phyloP scores from a whole-genome alignment of 2,329 filamentous ascomycete genomes.

The Penicillium thymicola region DNA sequence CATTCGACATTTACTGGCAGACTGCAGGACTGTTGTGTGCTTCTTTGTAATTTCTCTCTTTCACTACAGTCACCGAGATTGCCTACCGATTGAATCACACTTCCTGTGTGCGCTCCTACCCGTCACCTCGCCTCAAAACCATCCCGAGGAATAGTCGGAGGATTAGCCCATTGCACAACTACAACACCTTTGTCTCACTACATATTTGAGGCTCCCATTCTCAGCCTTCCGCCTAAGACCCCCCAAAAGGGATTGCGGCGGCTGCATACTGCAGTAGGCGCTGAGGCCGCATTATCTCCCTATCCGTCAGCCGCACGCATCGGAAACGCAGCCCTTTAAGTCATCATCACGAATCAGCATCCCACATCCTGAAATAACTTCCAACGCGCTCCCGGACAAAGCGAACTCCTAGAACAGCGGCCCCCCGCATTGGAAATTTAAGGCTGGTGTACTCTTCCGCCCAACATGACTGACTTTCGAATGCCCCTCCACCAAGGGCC shows the following conservation, averaged over 20 bases:
- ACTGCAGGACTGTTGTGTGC: neutral
- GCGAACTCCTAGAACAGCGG: neutral
- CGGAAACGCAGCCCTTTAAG: slow-evolving; percentile 5
- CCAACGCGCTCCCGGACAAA: slow-evolving; percentile 4
- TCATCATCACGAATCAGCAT: neutral
- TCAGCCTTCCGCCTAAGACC: slow-evolving; percentile 1
- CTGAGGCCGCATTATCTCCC: slow-evolving; percentile 20
- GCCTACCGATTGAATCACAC: slow-evolving; percentile 8
- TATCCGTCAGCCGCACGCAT: slow-evolving; percentile 22
- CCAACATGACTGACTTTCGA: slow-evolving; percentile 39
- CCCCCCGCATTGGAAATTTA: slow-evolving; percentile 14
- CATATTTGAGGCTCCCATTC: neutral
- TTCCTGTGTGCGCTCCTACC: slow-evolving; percentile 5
- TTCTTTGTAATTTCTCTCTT: neutral
- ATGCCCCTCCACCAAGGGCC: slow-evolving; percentile 34
- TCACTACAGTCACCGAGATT: neutral
- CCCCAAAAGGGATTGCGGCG: slow-evolving; percentile 4
- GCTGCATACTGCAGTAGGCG: slow-evolving; percentile 14
- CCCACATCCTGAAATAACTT: neutral
- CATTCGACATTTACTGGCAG: neutral
- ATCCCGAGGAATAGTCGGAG: neutral
- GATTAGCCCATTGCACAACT: slow-evolving; percentile 10
- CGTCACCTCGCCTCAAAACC: slow-evolving; percentile 7
- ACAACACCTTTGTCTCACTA: slow-evolving; percentile 7
- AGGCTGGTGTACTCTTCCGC: slow-evolving; percentile 28